These are phyloP conservation scores for Suhomyces canberraensis DNA, from an alignment of 805 yeast species.

Conservation along the genomic window DNA sequence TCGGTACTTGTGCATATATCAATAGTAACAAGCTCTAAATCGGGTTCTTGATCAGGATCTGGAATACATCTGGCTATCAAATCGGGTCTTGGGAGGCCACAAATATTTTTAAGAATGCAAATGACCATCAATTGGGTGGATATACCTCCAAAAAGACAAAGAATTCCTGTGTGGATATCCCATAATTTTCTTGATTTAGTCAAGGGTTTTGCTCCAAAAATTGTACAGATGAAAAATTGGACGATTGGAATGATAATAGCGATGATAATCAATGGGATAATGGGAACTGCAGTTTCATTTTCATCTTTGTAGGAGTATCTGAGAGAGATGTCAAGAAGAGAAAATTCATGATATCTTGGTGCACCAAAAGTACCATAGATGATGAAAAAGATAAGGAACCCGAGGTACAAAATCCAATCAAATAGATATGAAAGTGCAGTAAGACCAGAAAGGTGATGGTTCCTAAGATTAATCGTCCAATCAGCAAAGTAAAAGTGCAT, in stretches of 20 bases:
- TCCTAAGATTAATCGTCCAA: too few relatives aligned
- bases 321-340: conserved; percentile 26
- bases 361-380: conserved; percentile 28
- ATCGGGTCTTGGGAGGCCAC: too few relatives aligned
- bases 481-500: too few relatives aligned
- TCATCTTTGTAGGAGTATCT: conserved; percentile 36
- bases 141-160: too few relatives aligned
- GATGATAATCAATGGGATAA: conserved; percentile 26
- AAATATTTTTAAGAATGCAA: too few relatives aligned
- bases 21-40: too few relatives aligned
- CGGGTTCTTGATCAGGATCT: too few relatives aligned
- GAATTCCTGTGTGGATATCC: too few relatives aligned
- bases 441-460: too few relatives aligned
- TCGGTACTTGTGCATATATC: too few relatives aligned
- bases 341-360: conserved; percentile 43
- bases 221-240: conserved; percentile 18
- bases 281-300: conserved; percentile 26
- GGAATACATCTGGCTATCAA: too few relatives aligned
- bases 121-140: too few relatives aligned
- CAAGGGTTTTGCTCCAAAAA: conserved; percentile 9
- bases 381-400: conserved; percentile 19
- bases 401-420: conserved; percentile 14
- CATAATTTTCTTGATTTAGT: conserved; percentile 1
- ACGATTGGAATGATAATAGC: conserved; percentile 31
- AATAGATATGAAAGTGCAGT: conserved; percentile 8